These are phyloP conservation scores for Fusarium chaquense DNA, from an alignment of 2,329 filamentous ascomycete species.

Conservation along the genomic window DNA sequence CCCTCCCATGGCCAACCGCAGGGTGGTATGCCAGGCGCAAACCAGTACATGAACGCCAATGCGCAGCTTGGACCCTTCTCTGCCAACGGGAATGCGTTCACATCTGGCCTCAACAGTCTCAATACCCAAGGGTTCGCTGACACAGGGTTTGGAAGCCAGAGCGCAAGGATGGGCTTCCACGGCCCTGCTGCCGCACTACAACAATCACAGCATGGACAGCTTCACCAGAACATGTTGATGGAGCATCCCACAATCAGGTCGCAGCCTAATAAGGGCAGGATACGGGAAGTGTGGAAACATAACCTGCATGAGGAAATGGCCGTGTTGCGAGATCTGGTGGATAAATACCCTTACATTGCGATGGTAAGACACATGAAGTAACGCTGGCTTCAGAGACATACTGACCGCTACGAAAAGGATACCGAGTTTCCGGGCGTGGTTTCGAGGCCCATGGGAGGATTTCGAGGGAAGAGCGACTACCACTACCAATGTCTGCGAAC, in stretches of 20 bases:
- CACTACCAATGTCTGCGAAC: constrained; percentile 98
- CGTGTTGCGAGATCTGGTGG: constrained; percentile 82
- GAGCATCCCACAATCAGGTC: constrained; percentile 57
- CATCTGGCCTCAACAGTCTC: constrained; percentile 67
- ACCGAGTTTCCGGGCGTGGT: constrained; percentile 99
- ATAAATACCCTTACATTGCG: constrained; percentile 94
- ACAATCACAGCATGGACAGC: constrained; percentile 68
- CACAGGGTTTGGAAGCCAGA: constrained; percentile 86
- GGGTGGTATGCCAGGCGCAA: constrained; percentile 68
- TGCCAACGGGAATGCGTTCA: constrained; percentile 67
- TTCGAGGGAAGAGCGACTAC: constrained; percentile 95
- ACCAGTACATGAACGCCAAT: constrained; percentile 79
- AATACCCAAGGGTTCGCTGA: constrained; percentile 69
- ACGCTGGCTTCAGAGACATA: constrained; percentile 3
- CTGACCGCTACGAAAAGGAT: constrained; percentile 69
- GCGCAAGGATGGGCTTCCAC: constrained; percentile 89
- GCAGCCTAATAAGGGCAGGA: constrained; percentile 80
- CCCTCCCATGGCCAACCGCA: constrained; percentile 65
- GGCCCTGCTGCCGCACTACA: constrained; percentile 63
- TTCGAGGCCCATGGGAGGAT: constrained; percentile 92
- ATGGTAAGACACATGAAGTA: constrained; percentile 75
- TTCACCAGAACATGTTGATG: constrained; percentile 56
- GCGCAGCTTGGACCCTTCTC: constrained; percentile 76
- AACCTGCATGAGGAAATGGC: constrained; percentile 94
- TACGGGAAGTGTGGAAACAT: constrained; percentile 95